Conservation (phyloP, 2,329 filamentous ascomycete species). For the Fusarium udum region DNA sequence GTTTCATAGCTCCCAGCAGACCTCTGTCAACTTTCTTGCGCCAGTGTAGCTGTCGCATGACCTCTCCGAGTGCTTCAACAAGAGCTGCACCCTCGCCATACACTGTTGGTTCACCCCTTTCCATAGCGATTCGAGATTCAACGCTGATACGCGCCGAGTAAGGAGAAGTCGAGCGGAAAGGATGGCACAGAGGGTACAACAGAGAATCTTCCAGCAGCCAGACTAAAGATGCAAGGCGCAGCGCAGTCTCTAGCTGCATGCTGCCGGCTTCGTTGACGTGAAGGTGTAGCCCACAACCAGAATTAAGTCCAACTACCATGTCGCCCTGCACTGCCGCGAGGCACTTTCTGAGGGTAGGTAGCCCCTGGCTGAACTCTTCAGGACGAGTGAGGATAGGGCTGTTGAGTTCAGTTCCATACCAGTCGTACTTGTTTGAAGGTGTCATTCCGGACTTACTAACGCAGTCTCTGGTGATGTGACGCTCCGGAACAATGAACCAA, state of each 20-base stretch:
- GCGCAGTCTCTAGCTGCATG: constrained; percentile 31
- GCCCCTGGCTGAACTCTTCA: constrained; percentile 28
- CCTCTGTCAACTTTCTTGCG: constrained; percentile 17
- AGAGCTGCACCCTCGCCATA: constrained; percentile 15
- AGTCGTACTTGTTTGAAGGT: constrained; percentile 34
- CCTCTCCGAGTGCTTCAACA: neutral
- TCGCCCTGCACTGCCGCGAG: constrained; percentile 27
- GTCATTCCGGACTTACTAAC: constrained; percentile 17
- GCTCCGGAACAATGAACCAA: constrained; percentile 39
- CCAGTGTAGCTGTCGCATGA: constrained; percentile 6
- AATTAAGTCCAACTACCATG: constrained; percentile 40
- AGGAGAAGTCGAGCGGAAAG: constrained; percentile 31
- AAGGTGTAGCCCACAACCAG: constrained; percentile 40
- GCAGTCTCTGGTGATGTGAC: constrained; percentile 35
- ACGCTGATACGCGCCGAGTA: constrained; percentile 30
- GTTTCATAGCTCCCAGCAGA: constrained; percentile 24
- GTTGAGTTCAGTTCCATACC: constrained; percentile 43
- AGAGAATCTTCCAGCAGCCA: constrained; percentile 38
- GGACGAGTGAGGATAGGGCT: constrained; percentile 34
- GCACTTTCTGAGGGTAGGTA: constrained; percentile 35
- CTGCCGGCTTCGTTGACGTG: constrained; percentile 37
- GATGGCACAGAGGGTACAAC: constrained; percentile 38
- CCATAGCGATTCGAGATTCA: constrained; percentile 29
- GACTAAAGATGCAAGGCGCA: constrained; percentile 33
- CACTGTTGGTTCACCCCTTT: neutral